These are phyloP conservation scores for Byssoonygena ceratinophila DNA, from an alignment of 2,329 filamentous ascomycete species.

Conservation along the genomic window DNA sequence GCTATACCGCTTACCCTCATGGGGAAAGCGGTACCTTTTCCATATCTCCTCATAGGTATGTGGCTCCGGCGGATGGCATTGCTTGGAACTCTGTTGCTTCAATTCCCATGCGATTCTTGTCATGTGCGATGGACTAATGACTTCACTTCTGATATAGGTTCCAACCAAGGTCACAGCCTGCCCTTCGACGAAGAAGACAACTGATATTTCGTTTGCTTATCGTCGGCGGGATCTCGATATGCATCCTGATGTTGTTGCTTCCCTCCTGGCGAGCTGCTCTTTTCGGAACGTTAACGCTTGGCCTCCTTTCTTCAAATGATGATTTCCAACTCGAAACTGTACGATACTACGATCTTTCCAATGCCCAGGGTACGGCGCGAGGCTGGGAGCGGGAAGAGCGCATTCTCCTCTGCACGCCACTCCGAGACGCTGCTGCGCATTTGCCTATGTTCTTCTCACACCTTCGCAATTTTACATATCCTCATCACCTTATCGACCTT, in stretches of 20 bases:
- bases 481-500: conserved; percentile 89
- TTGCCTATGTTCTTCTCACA: conserved; percentile 98
- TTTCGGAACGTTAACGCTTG: conserved; percentile 55
- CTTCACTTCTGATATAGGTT: conserved; percentile 47
- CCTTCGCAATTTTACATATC: conserved; percentile 90
- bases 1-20: conserved; percentile 57
- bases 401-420: conserved; percentile 85
- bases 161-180: conserved; percentile 67
- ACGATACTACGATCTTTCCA: conserved; percentile 89
- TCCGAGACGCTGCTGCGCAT: conserved; percentile 86
- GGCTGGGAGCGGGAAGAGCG: conserved; percentile 96
- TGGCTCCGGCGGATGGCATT: background rate
- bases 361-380: conserved; percentile 79
- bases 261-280: conserved; percentile 58
- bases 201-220: conserved; percentile 58
- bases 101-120: background rate
- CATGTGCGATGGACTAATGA: background rate
- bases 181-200: conserved; percentile 61
- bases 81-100: background rate
- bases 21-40: conserved; percentile 62
- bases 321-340: conserved; percentile 84
- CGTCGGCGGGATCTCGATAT: conserved; percentile 45
- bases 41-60: conserved; percentile 77
- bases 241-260: conserved; percentile 61
- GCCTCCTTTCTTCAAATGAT: conserved; percentile 55